These are phyloP conservation scores for Verticillium klebahnii DNA, from an alignment of 2,329 filamentous ascomycete genomes.

Conservation along the genomic window DNA sequence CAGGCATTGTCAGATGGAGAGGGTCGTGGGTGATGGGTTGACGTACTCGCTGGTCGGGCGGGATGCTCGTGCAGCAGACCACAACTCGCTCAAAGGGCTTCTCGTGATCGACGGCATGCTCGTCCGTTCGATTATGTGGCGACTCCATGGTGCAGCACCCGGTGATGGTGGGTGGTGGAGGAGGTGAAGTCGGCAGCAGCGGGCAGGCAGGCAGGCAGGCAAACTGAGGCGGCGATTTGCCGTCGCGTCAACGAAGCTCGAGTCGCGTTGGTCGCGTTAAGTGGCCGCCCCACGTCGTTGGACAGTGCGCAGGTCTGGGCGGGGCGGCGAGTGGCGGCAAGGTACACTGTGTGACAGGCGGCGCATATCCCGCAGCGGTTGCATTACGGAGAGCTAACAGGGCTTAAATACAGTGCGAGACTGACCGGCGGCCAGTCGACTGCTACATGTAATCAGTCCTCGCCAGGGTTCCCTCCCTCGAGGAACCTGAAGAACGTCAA, in stretches of 20 bases:
- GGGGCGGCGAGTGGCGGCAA: no score
- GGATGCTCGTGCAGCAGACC: constrained; percentile 82
- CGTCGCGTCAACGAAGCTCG: not conserved
- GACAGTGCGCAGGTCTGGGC: not conserved
- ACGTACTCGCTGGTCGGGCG: not conserved
- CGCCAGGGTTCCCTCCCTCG: constrained; percentile 4
- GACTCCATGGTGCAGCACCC: not conserved
- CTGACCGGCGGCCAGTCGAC: no score
- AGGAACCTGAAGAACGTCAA: constrained; percentile 7
- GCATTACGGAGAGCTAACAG: not conserved
- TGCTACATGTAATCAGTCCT: not conserved
- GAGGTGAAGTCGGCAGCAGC: not conserved
- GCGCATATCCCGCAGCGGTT: not conserved
- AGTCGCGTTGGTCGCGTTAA: not conserved
- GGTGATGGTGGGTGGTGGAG: not conserved
- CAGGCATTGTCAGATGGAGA: not conserved
- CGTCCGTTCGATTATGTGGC: not conserved
- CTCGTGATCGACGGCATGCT: constrained; percentile 45
- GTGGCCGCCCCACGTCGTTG: not conserved
- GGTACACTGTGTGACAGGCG: not conserved
- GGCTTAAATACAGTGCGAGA: not conserved
- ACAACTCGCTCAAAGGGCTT: constrained; percentile 67
- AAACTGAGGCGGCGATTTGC: not conserved
- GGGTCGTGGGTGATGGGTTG: not conserved
- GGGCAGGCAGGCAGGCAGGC: not conserved